Percentiles rank a stretch among this genome's conserved stretches.
phyloP scores from a whole-genome alignment of 2,329 filamentous ascomycete genomes.

The Chlorencoelia australis region DNA sequence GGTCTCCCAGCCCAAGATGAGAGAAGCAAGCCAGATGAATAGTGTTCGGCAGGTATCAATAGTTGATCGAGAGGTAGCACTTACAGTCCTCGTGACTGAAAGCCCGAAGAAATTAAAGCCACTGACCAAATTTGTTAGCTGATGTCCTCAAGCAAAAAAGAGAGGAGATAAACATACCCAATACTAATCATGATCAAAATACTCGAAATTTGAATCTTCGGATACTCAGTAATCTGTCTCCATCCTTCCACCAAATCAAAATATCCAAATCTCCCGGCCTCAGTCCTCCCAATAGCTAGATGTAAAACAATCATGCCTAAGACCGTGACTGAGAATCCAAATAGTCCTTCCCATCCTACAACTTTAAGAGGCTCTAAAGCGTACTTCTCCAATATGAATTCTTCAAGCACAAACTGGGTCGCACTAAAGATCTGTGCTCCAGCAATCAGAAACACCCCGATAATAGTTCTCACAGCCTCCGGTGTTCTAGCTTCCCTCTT shows the following conservation, averaged over 20 bases:
- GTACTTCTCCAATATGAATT: conserved; percentile 77
- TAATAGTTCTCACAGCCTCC: conserved; percentile 56
- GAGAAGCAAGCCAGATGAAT: conserved; percentile 94
- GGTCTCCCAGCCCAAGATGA: conserved; percentile 88
- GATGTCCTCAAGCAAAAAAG: not conserved
- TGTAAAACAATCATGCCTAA: conserved; percentile 74
- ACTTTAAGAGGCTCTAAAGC: conserved; percentile 70
- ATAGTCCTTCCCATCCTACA: conserved; percentile 92
- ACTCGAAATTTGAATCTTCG: conserved; percentile 63
- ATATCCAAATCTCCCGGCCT: conserved; percentile 65
- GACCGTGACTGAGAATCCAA: conserved; percentile 74
- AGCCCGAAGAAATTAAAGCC: conserved; percentile 99
- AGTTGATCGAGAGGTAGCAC: conserved; percentile 85
- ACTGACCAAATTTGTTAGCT: conserved; percentile 37
- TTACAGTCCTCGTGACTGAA: conserved; percentile 80
- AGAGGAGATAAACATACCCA: conserved; percentile 49
- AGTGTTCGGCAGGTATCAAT: conserved; percentile 96
- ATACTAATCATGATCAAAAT: conserved; percentile 96
- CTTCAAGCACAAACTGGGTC: conserved; percentile 90
- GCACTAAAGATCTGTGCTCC: conserved; percentile 95
- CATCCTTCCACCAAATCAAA: conserved; percentile 87
- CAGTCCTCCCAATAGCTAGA: conserved; percentile 62
- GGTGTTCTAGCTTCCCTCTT: conserved; percentile 35
- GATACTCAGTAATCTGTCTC: conserved; percentile 66
- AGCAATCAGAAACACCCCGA: conserved; percentile 85